A percentile compares a stretch with the other conserved stretches of the same genome.
Conservation (phyloP, 441 rosid species). For the Jatropha multifida region DNA sequence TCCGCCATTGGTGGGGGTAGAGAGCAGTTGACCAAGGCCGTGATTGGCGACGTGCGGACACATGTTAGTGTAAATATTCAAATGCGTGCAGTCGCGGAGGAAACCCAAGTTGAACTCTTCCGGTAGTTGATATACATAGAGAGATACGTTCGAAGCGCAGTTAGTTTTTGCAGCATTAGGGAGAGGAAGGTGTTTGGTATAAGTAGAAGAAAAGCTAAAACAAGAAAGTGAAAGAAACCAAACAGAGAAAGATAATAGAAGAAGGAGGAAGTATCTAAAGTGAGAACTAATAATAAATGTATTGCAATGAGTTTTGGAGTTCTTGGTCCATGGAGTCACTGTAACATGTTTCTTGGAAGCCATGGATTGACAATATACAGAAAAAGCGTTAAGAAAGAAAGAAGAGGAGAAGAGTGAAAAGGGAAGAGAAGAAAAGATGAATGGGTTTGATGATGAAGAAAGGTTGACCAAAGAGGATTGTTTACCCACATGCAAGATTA, state of each 20-base stretch:
- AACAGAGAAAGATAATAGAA: conserved; percentile 14
- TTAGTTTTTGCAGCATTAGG: neutral
- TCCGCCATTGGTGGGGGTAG: neutral
- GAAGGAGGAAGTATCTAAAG: conserved; percentile 9
- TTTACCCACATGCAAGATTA: too few species aligned
- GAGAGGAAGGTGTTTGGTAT: neutral
- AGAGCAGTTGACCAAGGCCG: conserved; percentile 50
- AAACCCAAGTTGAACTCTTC: conserved; percentile 46
- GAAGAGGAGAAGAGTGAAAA: neutral
- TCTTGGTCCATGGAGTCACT: conserved; percentile 18
- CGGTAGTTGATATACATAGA: conserved; percentile 50
- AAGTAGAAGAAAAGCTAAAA: neutral
- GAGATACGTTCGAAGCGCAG: conserved; percentile 19
- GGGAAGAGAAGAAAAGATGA: too few species aligned
- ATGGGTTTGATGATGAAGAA: too few species aligned
- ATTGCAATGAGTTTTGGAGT: neutral
- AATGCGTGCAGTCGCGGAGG: conserved; percentile 37
- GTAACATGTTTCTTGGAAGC: conserved; percentile 19
- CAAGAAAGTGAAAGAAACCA: conserved; percentile 25
- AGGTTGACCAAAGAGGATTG: too few species aligned
- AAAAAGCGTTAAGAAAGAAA: neutral
- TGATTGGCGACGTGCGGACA: conserved; percentile 55
- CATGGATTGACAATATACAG: neutral
- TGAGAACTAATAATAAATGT: neutral
- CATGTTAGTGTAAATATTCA: conserved; percentile 51